Conservation (phyloP, 129 eudicot species). For the Cynara cardunculus region DNA sequence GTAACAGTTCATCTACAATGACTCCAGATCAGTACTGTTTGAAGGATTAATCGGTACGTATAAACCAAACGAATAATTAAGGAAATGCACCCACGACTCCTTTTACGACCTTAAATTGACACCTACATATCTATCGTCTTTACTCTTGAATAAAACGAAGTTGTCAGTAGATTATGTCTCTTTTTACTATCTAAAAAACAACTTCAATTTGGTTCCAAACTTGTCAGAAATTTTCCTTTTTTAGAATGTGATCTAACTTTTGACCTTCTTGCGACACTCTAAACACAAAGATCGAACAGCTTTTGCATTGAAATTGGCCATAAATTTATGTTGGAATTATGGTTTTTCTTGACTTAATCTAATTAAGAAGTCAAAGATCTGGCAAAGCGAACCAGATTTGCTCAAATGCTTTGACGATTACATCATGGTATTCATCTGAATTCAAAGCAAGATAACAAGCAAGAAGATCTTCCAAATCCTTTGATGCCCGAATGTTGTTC, state of each 20-base stretch:
- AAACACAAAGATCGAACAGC: not conserved
- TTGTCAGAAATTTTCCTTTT: constrained; percentile 31
- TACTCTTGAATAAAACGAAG: constrained; percentile 21
- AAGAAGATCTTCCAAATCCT: constrained; percentile 62
- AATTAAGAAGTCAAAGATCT: constrained; percentile 10
- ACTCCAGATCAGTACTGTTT: not conserved
- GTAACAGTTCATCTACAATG: too few relatives aligned
- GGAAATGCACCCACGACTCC: not conserved
- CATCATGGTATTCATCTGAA: constrained; percentile 64
- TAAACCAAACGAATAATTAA: not conserved
- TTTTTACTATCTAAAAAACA: constrained; percentile 7
- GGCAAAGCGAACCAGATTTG: constrained; percentile 62
- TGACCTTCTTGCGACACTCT: constrained; percentile 2
- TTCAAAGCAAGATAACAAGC: constrained; percentile 70
- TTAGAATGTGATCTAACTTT: constrained; percentile 23
- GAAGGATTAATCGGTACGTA: not conserved
- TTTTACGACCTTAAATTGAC: constrained; percentile 27
- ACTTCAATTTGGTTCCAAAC: constrained; percentile 4
- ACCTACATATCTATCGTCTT: constrained; percentile 8
- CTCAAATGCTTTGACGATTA: constrained; percentile 66
- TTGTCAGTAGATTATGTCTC: constrained; percentile 33
- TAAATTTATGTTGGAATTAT: not conserved
- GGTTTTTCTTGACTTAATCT: not conserved
- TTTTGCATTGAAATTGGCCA: not conserved
- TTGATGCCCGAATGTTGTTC: constrained; percentile 43